Evolutionary conservation across 495 filamentous ascomycete genomes (phyloP), one percentile per base, ranked within the genome.

Genomic region (Penicillium lividum): DNA sequence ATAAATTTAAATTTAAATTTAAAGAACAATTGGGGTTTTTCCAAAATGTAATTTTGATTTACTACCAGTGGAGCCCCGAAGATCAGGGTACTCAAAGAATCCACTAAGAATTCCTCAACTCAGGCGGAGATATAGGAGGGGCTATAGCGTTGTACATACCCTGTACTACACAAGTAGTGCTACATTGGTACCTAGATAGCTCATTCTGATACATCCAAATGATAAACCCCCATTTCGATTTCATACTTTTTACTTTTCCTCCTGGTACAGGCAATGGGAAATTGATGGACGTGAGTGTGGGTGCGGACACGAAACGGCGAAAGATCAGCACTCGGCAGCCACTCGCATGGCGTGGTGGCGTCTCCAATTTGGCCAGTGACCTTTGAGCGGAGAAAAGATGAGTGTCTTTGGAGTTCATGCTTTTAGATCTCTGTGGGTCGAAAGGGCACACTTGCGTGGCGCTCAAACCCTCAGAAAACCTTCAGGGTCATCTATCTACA

Each of bases 401-500:
- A 43, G 30, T 42, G 22, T 36, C 38, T 53, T 27, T 13, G 36
- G 34, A 13, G 51, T 53, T 53, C 51, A 42, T 43, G 25, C n/a
- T 30, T 36, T 27, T 30, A 43, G 58, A 60, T 64, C 62, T 30
- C 33, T 38, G 54, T 60, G 58, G 54, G 52, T 56, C 56, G 44
- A 43, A 40, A 36, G 54, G 51, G 36, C 36, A 43, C 49, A 60
- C 57, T 64, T 64, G 62, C 62, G 62, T 25, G 54, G 58, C 34
- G 9, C 34, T 15, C 34, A 11, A 13, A 9, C 22, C 22, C 22
- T 22, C 22, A 11, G 34, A 5, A 40, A 16, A 6, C 5, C 4
- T n/a, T 40, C 38, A 16, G 46, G 28, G 46, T 13, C 11, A 30
- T 16, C 8, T 8, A 28, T 7, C 11, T 3, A 13, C 27, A 0